Base-by-base conservation (phyloP, 768 basidiomycete genomes). In the Russula emetica region DNA sequence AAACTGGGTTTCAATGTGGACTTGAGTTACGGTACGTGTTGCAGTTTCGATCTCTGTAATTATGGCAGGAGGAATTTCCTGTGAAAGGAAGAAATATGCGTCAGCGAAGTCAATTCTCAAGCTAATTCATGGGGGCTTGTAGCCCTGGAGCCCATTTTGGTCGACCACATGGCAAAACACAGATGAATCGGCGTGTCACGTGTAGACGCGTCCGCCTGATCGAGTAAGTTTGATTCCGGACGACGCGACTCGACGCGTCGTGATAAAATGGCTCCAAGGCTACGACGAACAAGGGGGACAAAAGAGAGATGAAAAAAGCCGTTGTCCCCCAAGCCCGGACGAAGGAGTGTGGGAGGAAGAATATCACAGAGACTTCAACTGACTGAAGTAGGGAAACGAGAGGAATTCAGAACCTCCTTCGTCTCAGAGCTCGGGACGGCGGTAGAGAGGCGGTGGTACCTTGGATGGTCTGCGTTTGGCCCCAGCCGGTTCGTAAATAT, bases 361-460 rank as follows among this genome's bases (percentile, higher is more conserved):
- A 76, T 72, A 76, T 83, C 84, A 89, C 87, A 82, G 83, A 89
- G 84, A 83, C 76, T 84, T 83, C 80, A 72, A 74, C 84, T 78
- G 79, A 75, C 78, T 73, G 78, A 77, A 71, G 74, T 69, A 67
- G 68, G 70, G 70, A 54, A 69, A 71, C 69, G 69, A 73, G 70
- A 69, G 74, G 76, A 68, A 69, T 70, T 42, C 61, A 55, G 60
- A 75, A 74, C 84, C 90, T 84, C 89, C 90, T 88, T 92, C 90
- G 90, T 90, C 90, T 91, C 87, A 92, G 82, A 91, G 86, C 87
- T 90, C 88, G 78, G 89, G 87, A 82, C 87, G 90, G 83, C 88
- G 88, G 80, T 84, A 84, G 79, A 79, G 78, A 79, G 87, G 84
- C 79, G 87, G 84, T 76, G 89, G 83, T 92, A 92, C 90, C 90